Evolutionary conservation across 495 filamentous ascomycete species (phyloP), one percentile per base, ranked within the genome.

Genomic region (Neurospora sp.): DNA sequence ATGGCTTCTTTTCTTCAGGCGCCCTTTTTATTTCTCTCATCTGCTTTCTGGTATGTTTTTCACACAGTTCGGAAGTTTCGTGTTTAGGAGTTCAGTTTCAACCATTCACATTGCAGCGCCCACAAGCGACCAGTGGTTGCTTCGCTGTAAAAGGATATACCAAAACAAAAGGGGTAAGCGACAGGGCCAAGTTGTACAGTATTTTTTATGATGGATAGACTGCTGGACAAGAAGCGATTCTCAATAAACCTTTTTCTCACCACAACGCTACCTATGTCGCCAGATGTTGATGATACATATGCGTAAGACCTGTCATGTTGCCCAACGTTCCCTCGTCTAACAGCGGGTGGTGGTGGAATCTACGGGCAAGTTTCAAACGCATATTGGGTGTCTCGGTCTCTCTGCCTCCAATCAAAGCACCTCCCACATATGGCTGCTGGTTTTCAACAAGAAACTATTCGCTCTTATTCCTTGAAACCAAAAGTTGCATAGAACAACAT

Each of bases 21-120:
- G 16, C 18, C 22, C 18, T 70, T 31, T 35, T 10, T 35, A n/a
- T 35, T 71, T 69, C 44, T 69, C 75, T 76, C 53, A 16, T 73
- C 40, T 69, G 61, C 35, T 68, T 68, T 71, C 69, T 42, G 18
- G 69, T 41, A 77, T 75, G 75, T 71, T 72, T 53, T 70, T 6
- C 14, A 27, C 16, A 12, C 39, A 70, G 46, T 70, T 48, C 6
- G 20, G 20, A 31, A 42, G 39, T 39, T 22, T 70, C 69, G 69
- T 8, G 39, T 70, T 35, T 42, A 31, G 39, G 69, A 31, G 39
- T 31, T 42, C 27, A 18, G 20, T 41, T 22, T 41, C 27, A 46
- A 61, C 2, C 22, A 61, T 35, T 61, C 27, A 61, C 0, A 31
- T 61, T 27, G 53, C 53, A 61, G 22, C 20, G 5, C 53, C 27